These are phyloP conservation scores for Stagonosporopsis cucurbitacearum DNA, from an alignment of 2,329 filamentous ascomycete genomes.

Conservation along the genomic window DNA sequence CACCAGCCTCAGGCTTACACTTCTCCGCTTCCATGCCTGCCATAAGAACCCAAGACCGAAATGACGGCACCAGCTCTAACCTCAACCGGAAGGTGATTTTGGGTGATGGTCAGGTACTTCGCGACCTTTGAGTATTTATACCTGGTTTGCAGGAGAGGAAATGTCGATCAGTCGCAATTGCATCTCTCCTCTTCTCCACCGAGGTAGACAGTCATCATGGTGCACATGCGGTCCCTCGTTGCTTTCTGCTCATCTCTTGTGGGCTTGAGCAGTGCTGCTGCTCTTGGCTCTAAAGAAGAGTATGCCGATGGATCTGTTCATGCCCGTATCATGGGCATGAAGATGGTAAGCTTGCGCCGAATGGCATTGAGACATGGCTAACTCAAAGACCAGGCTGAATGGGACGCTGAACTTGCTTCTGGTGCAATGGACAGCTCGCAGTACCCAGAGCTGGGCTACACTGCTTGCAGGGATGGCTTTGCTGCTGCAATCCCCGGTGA, in stretches of 20 bases:
- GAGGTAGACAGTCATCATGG: constrained; percentile 19
- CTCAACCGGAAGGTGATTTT: constrained; percentile 12
- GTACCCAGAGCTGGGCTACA: constrained; percentile 40
- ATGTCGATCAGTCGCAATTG: constrained; percentile 6
- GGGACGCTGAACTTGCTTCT: constrained; percentile 34
- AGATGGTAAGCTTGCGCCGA: constrained; percentile 25
- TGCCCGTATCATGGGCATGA: constrained; percentile 44
- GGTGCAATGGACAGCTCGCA: constrained; percentile 36
- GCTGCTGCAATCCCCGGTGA: constrained; percentile 44
- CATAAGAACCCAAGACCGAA: constrained; percentile 10
- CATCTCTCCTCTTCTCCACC: background rate
- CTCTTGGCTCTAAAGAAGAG: constrained; percentile 35
- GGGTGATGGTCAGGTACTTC: constrained; percentile 6
- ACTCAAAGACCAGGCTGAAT: constrained; percentile 25
- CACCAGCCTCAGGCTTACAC: constrained; percentile 6
- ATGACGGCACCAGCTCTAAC: constrained; percentile 12
- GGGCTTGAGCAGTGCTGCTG: constrained; percentile 30
- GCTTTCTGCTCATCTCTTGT: constrained; percentile 27
- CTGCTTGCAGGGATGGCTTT: constrained; percentile 41
- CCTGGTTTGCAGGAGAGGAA: background rate
- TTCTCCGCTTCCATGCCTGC: constrained; percentile 10
- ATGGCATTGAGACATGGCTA: background rate
- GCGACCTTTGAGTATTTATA: constrained; percentile 11
- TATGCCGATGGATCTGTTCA: constrained; percentile 47
- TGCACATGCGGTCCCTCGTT: constrained; percentile 20